These are phyloP conservation scores for Leccinum variicolor DNA, from an alignment of 768 basidiomycete genomes.

Conservation along the genomic window DNA sequence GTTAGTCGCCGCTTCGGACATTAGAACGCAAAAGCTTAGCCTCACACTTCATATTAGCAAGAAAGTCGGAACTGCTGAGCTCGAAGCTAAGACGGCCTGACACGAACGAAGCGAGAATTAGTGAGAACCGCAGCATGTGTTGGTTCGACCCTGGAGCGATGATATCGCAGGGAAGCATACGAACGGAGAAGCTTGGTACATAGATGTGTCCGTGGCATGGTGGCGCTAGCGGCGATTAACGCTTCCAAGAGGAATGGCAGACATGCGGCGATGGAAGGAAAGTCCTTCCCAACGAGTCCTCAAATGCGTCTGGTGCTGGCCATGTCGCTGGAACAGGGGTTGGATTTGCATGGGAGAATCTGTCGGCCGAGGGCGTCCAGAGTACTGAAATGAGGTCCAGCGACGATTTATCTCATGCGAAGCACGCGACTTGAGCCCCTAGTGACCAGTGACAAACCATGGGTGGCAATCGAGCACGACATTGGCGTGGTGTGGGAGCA, in stretches of 20 bases:
- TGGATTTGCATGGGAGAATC: constrained; percentile 30
- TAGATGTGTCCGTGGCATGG: constrained; percentile 20
- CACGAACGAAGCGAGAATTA: constrained; percentile 16
- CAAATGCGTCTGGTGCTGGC: background rate
- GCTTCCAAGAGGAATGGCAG: constrained; percentile 24
- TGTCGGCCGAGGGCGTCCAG: background rate
- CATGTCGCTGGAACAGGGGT: constrained; percentile 8
- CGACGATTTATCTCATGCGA: constrained; percentile 15
- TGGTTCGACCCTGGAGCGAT: constrained; percentile 20
- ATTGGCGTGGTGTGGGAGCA: constrained; percentile 26
- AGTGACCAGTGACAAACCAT: constrained; percentile 14
- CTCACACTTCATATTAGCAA: background rate
- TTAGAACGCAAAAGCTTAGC: background rate
- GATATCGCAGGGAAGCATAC: constrained; percentile 24
- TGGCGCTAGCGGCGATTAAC: constrained; percentile 32
- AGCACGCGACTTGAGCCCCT: constrained; percentile 16
- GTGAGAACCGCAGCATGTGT: constrained; percentile 10
- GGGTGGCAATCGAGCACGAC: constrained; percentile 14
- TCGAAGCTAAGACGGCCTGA: constrained; percentile 8
- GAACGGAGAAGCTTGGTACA: constrained; percentile 20
- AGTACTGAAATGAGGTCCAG: constrained; percentile 5
- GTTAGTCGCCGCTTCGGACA: background rate
- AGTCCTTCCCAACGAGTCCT: constrained; percentile 12
- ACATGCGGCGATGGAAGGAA: constrained; percentile 23
- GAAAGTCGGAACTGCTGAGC: constrained; percentile 1